Evolutionary conservation across 2,329 filamentous ascomycete species (phyloP).

Genomic region (Aspergillus jensenii): DNA sequence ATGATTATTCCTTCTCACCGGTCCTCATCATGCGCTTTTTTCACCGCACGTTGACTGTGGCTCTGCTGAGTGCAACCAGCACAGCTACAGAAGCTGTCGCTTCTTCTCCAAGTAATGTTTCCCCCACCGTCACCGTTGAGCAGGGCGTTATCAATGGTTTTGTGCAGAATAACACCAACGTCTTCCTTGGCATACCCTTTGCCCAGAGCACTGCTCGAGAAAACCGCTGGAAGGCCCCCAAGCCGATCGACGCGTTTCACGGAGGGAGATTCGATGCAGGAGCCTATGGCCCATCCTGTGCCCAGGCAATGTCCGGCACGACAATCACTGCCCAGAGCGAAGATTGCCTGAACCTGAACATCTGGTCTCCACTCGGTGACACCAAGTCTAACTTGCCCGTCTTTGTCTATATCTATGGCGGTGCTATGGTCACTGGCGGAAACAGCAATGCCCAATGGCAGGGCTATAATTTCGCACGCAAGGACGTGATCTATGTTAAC

Average conservation of each 20-base stretch:
- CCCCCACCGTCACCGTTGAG: slow-evolving; percentile 16
- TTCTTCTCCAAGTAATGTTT: no score
- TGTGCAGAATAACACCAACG: slow-evolving; percentile 24
- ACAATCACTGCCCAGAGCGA: slow-evolving; percentile 22
- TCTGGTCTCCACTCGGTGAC: slow-evolving; percentile 20
- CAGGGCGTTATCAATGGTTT: slow-evolving; percentile 25
- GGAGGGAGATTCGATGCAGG: slow-evolving; percentile 18
- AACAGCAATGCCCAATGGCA: slow-evolving; percentile 26
- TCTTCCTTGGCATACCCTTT: slow-evolving; percentile 25
- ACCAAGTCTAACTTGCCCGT: slow-evolving; percentile 14
- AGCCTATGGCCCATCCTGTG: slow-evolving; percentile 21
- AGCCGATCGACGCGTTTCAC: slow-evolving; percentile 10
- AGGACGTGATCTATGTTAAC: slow-evolving; percentile 25
- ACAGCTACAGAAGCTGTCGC: no score
- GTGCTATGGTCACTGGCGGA: slow-evolving; percentile 57
- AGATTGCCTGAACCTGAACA: slow-evolving; percentile 23
- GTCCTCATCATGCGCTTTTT: no score
- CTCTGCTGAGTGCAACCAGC: no score
- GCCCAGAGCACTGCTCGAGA: slow-evolving; percentile 20
- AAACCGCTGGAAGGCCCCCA: slow-evolving; percentile 24
- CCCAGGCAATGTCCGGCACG: slow-evolving; percentile 24
- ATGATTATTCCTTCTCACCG: no score
- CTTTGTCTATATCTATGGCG: slow-evolving; percentile 58
- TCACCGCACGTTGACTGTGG: no score
- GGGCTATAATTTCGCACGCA: slow-evolving; percentile 22